Base-by-base conservation (phyloP, 176 grass and related monocot species). In the Oryza brachyantha region DNA sequence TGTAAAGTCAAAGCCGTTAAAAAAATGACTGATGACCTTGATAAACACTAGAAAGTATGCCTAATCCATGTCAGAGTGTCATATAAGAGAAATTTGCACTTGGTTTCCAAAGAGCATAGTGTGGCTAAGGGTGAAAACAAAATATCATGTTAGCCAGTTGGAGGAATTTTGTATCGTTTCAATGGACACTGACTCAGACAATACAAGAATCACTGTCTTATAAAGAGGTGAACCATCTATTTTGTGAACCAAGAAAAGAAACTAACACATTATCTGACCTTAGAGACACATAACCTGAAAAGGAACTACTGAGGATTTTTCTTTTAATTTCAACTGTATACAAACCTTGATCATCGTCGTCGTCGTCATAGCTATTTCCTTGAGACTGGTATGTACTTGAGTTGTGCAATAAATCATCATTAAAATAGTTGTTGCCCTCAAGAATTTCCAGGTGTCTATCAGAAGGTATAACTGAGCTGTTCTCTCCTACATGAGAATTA, bases 291-390 rank as follows among this genome's bases (percentile, higher is more conserved):
- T 64, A 73, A 81, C 38, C 39, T 73, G 35, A 42, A 61, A 79
- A 69, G 11, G 26, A 37, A 64, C 4, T 38, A 74, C 22, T 5
- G 32, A 9, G 61, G 17, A 40, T 6, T 46, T 17, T 45, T 43
- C 32, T 65, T 69, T 50, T 5, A 7, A 65, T 70, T 77, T 55
- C 24, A 76, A 22, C 42, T 69, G 43, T 65, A 58, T 66, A 62
- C 70, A 55, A 83, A 99, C 96, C 85, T 85, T 94, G 88, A 43
- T 83, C 61, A 74, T 75, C 60, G 46, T 94, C 84, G 39, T 75
- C 65, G 70, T 75, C 66, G 48, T 81, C 90, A 79, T 80, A 89
- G 55, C 61, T 75, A 80, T 88, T 80, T 28, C 71, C 81, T 89
- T 93, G 88, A 93, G 88, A 83, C 69, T 90, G 80, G 59, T 85